Evolutionary conservation across 805 yeast species (phyloP).

Genomic region (Starmera caribaea): DNA sequence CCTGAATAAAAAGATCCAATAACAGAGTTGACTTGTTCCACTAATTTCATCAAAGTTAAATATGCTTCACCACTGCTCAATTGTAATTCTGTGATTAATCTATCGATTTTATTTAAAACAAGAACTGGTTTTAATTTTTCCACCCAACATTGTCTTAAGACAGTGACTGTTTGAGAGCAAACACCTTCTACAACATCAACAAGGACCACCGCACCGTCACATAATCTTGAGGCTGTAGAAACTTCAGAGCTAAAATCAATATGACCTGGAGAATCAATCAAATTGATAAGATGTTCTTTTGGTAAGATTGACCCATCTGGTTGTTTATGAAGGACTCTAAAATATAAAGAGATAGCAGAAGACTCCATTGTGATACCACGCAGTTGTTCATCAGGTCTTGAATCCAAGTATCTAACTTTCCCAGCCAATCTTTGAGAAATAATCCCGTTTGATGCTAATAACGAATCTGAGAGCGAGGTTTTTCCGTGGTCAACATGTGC

Average conservation of each 20-base stretch:
- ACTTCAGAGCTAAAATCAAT: conserved; percentile 96
- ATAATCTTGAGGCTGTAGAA: conserved; percentile 87
- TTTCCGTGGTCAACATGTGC: conserved; percentile 99
- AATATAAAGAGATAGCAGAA: conserved; percentile 89
- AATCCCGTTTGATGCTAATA: conserved; percentile 92
- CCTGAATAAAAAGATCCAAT: conserved; percentile 90
- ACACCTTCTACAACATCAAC: conserved; percentile 99
- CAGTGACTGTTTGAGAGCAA: conserved; percentile 94
- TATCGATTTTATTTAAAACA: conserved; percentile 85
- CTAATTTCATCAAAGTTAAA: conserved; percentile 60
- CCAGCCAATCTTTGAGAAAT: conserved; percentile 95
- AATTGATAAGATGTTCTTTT: conserved; percentile 75
- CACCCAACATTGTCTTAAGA: conserved; percentile 89
- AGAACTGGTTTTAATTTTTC: conserved; percentile 83
- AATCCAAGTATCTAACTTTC: conserved; percentile 83
- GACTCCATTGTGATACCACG: conserved; percentile 98
- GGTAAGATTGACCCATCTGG: conserved; percentile 32
- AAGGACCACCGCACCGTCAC: conserved; percentile 93
- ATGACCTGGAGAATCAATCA: conserved; percentile 99
- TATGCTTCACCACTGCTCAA: conserved; percentile 82
- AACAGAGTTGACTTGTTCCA: conserved; percentile 93
- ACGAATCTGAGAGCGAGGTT: conserved; percentile 86
- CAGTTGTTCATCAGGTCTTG: conserved; percentile 90
- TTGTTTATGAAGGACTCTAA: conserved; percentile 49
- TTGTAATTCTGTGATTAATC: conserved; percentile 74